A percentile compares a stretch with the other conserved stretches of the same genome.
Conservation (phyloP, 108 stramenopile species). For the Thalassiosira profunda region DNA sequence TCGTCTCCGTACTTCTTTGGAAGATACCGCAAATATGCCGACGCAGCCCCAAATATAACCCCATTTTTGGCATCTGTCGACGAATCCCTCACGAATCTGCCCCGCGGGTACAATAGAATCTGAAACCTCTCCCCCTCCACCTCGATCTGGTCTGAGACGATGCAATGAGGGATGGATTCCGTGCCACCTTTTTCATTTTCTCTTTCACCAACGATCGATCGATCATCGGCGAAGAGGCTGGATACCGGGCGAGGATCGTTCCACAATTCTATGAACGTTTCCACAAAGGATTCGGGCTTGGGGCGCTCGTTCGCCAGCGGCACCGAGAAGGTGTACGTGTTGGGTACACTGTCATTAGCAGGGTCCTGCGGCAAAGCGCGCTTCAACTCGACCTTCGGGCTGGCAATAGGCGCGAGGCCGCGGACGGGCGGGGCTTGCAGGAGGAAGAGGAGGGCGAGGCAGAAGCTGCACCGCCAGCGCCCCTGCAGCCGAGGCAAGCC, state of each 20-base stretch:
- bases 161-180: slow-evolving; percentile 40
- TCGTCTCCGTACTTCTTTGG: slow-evolving; percentile 52
- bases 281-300: slow-evolving; percentile 36
- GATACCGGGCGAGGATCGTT: slow-evolving; percentile 61
- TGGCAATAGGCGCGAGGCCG: too few relatives aligned
- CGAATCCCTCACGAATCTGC: slow-evolving; percentile 35
- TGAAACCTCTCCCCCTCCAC: slow-evolving; percentile 40
- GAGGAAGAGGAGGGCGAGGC: too few relatives aligned
- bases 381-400: too few relatives aligned
- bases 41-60: slow-evolving; percentile 23
- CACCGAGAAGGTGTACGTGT: slow-evolving; percentile 46
- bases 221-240: slow-evolving; percentile 14
- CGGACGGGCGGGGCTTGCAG: too few relatives aligned
- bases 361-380: too few relatives aligned
- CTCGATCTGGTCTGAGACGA: slow-evolving; percentile 45
- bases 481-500: not conserved
- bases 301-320: slow-evolving; percentile 49
- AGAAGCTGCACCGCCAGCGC: not conserved
- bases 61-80: not conserved
- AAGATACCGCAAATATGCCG: slow-evolving; percentile 58
- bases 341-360: slow-evolving; percentile 8
- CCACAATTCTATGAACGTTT: slow-evolving; percentile 48
- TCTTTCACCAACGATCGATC: slow-evolving; percentile 12
- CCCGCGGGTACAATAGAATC: slow-evolving; percentile 55
- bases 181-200: slow-evolving; percentile 3